These are phyloP conservation scores for Trichoderma arundinaceum DNA, from an alignment of 2,329 filamentous ascomycete species.

Conservation along the genomic window DNA sequence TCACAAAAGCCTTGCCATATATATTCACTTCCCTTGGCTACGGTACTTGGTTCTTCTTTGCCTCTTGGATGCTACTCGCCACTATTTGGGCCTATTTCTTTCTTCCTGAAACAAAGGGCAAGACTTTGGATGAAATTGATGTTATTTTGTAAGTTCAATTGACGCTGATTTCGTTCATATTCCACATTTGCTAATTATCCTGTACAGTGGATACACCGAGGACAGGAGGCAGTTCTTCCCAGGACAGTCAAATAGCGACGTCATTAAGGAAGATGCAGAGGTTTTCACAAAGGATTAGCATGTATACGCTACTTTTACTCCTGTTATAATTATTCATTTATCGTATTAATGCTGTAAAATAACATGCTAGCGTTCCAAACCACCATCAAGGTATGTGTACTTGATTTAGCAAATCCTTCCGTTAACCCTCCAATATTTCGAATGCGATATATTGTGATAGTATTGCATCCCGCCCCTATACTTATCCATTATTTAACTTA, in stretches of 20 bases:
- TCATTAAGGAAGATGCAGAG: slow-evolving; percentile 26
- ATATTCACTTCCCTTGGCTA: slow-evolving; percentile 53
- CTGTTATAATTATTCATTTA: background rate
- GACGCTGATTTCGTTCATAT: background rate
- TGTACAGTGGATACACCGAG: slow-evolving; percentile 16
- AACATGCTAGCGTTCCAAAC: too few relatives aligned
- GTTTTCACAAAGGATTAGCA: slow-evolving; percentile 22
- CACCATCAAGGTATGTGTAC: too few relatives aligned
- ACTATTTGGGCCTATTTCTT: slow-evolving; percentile 57
- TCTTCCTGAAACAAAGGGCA: slow-evolving; percentile 61
- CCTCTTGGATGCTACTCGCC: slow-evolving; percentile 55
- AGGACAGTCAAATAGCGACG: slow-evolving; percentile 3
- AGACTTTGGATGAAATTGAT: slow-evolving; percentile 60
- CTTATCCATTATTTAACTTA: too few relatives aligned
- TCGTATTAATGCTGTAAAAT: background rate
- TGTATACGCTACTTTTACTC: background rate
- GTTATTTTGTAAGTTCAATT: slow-evolving; percentile 40
- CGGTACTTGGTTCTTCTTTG: slow-evolving; percentile 64
- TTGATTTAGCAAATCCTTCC: background rate
- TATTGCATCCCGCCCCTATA: too few relatives aligned
- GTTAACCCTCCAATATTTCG: too few relatives aligned
- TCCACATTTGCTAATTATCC: background rate
- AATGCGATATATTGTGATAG: too few relatives aligned
- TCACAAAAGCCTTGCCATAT: slow-evolving; percentile 52
- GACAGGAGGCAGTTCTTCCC: slow-evolving; percentile 21